phyloP scores from a whole-genome alignment of 2,329 filamentous ascomycete species.

The Verticillium isaacii region DNA sequence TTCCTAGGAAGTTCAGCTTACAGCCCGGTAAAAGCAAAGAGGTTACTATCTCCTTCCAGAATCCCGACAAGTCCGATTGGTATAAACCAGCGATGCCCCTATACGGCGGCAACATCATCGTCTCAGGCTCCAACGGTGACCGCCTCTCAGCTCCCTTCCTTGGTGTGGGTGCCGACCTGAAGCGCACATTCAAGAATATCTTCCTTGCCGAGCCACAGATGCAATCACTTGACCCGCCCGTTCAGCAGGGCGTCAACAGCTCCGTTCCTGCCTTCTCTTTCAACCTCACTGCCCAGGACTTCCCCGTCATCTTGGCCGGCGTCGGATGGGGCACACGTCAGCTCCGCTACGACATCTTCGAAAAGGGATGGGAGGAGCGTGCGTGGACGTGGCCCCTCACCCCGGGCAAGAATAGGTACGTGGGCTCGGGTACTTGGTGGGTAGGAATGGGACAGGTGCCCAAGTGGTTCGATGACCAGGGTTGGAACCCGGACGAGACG shows the following conservation, averaged over 20 bases:
- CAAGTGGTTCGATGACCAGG: conserved; percentile 12
- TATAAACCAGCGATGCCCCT: conserved; percentile 19
- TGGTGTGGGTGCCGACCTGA: conserved; percentile 17
- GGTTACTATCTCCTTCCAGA: conserved; percentile 21
- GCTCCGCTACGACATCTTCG: conserved; percentile 27
- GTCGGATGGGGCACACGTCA: conserved; percentile 16
- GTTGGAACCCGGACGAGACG: conserved; percentile 17
- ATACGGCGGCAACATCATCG: conserved; percentile 28
- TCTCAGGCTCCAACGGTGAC: conserved; percentile 23
- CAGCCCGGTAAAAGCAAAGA: conserved; percentile 18
- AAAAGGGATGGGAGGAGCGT: conserved; percentile 28
- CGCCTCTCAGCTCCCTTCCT: conserved; percentile 26
- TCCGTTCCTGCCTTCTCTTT: conserved; percentile 9
- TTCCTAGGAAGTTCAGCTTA: conserved; percentile 17
- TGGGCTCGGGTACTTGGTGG: conserved; percentile 31
- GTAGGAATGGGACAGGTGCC: conserved; percentile 12
- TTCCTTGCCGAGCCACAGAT: conserved; percentile 7
- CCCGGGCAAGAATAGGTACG: conserved; percentile 29
- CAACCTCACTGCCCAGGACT: conserved; percentile 12
- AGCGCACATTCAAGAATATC: conserved; percentile 14
- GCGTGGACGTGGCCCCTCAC: conserved; percentile 37
- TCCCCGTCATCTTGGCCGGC: conserved; percentile 14
- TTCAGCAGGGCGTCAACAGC: background rate
- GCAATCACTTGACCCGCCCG: background rate
- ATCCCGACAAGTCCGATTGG: conserved; percentile 15